Conservation (phyloP, 768 basidiomycete species). For the Termitomyces sp. region DNA sequence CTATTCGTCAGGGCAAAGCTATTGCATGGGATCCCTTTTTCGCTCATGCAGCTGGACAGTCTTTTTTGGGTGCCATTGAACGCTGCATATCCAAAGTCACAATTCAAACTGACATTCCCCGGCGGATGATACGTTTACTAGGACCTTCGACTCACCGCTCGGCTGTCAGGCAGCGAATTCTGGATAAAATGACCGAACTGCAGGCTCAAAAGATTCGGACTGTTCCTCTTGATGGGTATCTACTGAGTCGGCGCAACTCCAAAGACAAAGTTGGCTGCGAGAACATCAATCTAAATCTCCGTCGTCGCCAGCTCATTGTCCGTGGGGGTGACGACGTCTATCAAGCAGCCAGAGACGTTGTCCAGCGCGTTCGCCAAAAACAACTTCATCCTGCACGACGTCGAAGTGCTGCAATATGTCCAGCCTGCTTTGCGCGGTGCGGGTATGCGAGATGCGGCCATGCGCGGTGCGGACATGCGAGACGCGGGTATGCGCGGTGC, state of each 20-base stretch:
- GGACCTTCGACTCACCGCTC: slow-evolving; percentile 39
- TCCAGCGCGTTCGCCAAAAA: slow-evolving; percentile 26
- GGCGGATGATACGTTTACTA: slow-evolving; percentile 47
- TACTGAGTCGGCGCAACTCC: slow-evolving; percentile 44
- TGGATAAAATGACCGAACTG: too few species aligned
- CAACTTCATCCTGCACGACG: slow-evolving; percentile 12
- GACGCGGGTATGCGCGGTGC: too few species aligned
- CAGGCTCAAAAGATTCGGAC: slow-evolving; percentile 33
- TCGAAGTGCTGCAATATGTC: slow-evolving; percentile 38
- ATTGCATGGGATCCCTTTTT: too few species aligned
- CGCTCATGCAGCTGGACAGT: slow-evolving; percentile 30
- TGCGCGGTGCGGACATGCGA: too few species aligned
- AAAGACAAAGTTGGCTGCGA: slow-evolving; percentile 48
- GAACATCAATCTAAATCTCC: slow-evolving; percentile 47
- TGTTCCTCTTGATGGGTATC: slow-evolving; percentile 41
- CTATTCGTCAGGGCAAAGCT: slow-evolving; percentile 45
- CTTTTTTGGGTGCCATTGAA: slow-evolving; percentile 43
- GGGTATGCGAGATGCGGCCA: too few species aligned
- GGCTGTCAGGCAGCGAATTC: too few species aligned
- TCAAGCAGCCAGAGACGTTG: slow-evolving; percentile 35
- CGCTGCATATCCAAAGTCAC: slow-evolving; percentile 29
- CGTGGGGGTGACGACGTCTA: too few species aligned
- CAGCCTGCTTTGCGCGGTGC: too few species aligned
- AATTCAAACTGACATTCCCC: too few species aligned
- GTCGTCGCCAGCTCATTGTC: too few species aligned